phyloP scores from a whole-genome alignment of 1,284 basidiomycete genomes.

The Cutaneotrichosporon sp. region DNA sequence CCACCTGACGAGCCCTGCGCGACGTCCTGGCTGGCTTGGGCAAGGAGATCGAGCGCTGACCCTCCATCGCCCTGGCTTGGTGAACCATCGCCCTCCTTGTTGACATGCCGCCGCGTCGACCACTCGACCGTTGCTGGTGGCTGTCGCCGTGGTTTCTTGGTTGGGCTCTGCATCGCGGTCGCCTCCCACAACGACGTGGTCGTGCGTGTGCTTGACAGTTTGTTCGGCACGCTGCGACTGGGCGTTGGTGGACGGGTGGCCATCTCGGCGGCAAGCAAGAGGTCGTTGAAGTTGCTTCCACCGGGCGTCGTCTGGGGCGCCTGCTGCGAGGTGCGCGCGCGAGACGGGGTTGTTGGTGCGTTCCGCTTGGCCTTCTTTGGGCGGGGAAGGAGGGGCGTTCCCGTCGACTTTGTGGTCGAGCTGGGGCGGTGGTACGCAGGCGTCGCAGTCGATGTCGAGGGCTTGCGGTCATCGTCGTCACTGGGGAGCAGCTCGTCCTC shows the following conservation, averaged over 20 bases:
- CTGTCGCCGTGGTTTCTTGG: slow-evolving; percentile 30
- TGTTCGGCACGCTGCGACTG: slow-evolving; percentile 21
- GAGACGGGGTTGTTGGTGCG: slow-evolving; percentile 36
- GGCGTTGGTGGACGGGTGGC: slow-evolving; percentile 45
- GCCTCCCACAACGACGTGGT: slow-evolving; percentile 26
- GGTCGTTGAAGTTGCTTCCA: slow-evolving; percentile 48
- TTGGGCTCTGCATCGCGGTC: slow-evolving; percentile 26
- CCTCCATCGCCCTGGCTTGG: slow-evolving; percentile 19
- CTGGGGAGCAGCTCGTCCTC: slow-evolving; percentile 22
- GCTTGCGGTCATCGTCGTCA: slow-evolving; percentile 25
- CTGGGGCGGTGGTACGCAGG: slow-evolving; percentile 1
- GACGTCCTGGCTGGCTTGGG: slow-evolving; percentile 44
- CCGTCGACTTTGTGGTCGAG: not conserved
- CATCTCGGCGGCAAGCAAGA: slow-evolving; percentile 49
- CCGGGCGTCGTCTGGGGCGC: slow-evolving; percentile 46
- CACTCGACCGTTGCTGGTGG: slow-evolving; percentile 27
- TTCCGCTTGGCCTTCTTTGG: slow-evolving; percentile 37
- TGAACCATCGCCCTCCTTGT: slow-evolving; percentile 15
- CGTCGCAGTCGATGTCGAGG: slow-evolving; percentile 1
- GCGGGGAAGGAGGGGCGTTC: slow-evolving; percentile 35
- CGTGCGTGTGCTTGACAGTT: slow-evolving; percentile 38
- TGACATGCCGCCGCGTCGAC: slow-evolving; percentile 17
- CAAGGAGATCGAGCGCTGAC: slow-evolving; percentile 46
- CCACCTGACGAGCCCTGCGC: slow-evolving; percentile 15
- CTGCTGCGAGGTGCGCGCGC: slow-evolving; percentile 18